Evolutionary conservation across 2,329 filamentous ascomycete genomes (phyloP).

Genomic region (Colletotrichum sp.): DNA sequence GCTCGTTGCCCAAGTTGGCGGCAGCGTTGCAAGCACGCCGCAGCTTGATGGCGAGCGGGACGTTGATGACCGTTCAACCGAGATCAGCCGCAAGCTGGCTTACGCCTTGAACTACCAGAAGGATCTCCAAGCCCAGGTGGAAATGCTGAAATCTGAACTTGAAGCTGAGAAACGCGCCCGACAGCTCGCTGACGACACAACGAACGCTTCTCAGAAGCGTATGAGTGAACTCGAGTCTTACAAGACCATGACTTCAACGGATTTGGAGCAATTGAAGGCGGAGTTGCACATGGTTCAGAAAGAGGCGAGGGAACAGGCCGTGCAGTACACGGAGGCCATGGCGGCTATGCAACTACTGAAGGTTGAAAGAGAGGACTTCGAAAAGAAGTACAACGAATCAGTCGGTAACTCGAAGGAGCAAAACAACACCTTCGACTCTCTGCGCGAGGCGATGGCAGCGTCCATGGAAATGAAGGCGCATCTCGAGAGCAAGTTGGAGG

Average conservation of each 20-base stretch:
- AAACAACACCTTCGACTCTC: constrained; percentile 71
- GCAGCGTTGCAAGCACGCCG: constrained; percentile 66
- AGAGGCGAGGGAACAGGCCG: constrained; percentile 79
- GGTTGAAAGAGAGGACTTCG: constrained; percentile 84
- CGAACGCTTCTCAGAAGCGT: constrained; percentile 80
- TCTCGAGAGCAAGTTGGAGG: constrained; percentile 81
- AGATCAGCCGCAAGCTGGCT: constrained; percentile 85
- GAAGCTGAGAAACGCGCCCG: constrained; percentile 82
- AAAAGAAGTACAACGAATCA: constrained; percentile 70
- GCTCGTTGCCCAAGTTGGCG: constrained; percentile 75
- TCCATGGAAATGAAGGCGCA: constrained; percentile 78
- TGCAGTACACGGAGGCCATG: constrained; percentile 77
- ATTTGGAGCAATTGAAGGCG: constrained; percentile 83
- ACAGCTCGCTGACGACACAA: constrained; percentile 86
- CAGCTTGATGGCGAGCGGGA: constrained; percentile 67
- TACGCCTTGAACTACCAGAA: constrained; percentile 77
- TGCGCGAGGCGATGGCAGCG: constrained; percentile 79
- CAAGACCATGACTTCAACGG: constrained; percentile 81
- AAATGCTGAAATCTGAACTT: constrained; percentile 71
- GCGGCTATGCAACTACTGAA: constrained; percentile 76
- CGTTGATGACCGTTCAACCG: constrained; percentile 68
- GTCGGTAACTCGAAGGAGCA: constrained; percentile 73
- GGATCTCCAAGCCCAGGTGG: constrained; percentile 79
- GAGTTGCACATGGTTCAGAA: constrained; percentile 84
- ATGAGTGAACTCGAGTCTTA: constrained; percentile 84